phyloP scores from a whole-genome alignment of 2,329 filamentous ascomycete genomes.

The Emmonsiellopsis sp. region DNA sequence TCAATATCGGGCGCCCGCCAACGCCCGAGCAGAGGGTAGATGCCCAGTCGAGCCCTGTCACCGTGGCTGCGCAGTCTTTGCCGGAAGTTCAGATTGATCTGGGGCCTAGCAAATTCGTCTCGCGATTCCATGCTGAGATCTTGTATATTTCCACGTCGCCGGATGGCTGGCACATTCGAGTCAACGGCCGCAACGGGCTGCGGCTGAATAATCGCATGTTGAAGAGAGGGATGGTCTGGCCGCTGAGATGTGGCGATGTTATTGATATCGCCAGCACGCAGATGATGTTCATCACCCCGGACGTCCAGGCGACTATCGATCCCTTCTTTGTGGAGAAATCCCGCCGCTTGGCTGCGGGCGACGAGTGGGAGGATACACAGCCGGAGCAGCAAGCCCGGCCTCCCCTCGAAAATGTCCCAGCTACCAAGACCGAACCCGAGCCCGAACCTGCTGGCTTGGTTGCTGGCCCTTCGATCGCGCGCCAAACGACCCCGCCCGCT shows the following conservation, averaged over 20 bases:
- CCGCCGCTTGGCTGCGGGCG: conserved; percentile 34
- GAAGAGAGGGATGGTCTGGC: conserved; percentile 56
- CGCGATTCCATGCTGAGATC: conserved; percentile 66
- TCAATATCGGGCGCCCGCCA: conserved; percentile 42
- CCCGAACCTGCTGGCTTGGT: background rate
- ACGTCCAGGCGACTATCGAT: conserved; percentile 61
- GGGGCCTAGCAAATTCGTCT: conserved; percentile 73
- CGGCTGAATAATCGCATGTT: conserved; percentile 68
- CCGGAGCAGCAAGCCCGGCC: conserved; percentile 21
- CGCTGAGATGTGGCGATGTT: conserved; percentile 76
- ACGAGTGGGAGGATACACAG: conserved; percentile 31
- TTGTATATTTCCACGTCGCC: conserved; percentile 56
- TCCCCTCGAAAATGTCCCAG: background rate
- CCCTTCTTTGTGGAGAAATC: conserved; percentile 62
- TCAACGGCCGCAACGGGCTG: conserved; percentile 86
- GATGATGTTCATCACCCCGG: conserved; percentile 97
- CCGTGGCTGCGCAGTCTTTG: conserved; percentile 34
- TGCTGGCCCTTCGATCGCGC: conserved; percentile 37
- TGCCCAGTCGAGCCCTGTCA: conserved; percentile 39
- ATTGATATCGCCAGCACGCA: conserved; percentile 87
- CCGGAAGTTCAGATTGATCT: conserved; percentile 73
- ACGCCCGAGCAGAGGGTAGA: conserved; percentile 35
- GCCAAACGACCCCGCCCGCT: conserved; percentile 23
- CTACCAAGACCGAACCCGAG: background rate
- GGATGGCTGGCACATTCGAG: conserved; percentile 68